These are phyloP conservation scores for Prunus kanzakura DNA, from an alignment of 306 rosid genomes.

Conservation along the genomic window DNA sequence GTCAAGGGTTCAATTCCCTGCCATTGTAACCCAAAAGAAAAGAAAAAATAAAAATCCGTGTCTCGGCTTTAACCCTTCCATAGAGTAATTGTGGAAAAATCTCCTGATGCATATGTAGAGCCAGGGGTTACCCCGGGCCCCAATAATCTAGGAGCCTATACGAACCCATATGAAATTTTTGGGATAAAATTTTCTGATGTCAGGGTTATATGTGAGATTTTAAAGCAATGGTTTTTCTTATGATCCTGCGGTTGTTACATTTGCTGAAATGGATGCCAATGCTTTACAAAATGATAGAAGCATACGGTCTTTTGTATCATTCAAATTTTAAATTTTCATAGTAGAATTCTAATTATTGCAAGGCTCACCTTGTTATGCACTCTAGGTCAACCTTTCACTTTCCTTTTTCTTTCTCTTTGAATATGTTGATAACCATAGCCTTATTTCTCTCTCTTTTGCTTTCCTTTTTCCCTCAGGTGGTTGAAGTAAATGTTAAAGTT, in stretches of 20 bases:
- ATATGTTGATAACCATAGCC: not conserved
- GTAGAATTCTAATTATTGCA: not conserved
- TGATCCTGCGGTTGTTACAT: not conserved
- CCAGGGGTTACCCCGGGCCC: not conserved
- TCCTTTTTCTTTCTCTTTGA: not conserved
- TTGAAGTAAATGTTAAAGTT: constrained; percentile 70
- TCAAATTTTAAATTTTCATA: not conserved
- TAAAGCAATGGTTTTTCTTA: not conserved
- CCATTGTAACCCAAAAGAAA: no score
- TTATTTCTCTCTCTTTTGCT: not conserved
- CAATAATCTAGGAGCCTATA: not conserved
- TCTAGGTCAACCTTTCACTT: not conserved
- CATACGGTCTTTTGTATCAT: not conserved
- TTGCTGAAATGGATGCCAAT: not conserved
- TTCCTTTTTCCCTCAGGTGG: constrained; percentile 37
- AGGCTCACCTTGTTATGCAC: not conserved
- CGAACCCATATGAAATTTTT: not conserved
- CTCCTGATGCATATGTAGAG: not conserved
- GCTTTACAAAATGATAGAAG: not conserved
- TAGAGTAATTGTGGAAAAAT: not conserved
- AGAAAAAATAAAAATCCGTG: not conserved
- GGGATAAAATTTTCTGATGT: not conserved
- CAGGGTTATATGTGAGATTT: not conserved
- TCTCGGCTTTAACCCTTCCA: not conserved
- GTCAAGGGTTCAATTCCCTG: no score